Evolutionary conservation across 202 grass and related monocot genomes (phyloP).

Genomic region (Setaria italica): DNA sequence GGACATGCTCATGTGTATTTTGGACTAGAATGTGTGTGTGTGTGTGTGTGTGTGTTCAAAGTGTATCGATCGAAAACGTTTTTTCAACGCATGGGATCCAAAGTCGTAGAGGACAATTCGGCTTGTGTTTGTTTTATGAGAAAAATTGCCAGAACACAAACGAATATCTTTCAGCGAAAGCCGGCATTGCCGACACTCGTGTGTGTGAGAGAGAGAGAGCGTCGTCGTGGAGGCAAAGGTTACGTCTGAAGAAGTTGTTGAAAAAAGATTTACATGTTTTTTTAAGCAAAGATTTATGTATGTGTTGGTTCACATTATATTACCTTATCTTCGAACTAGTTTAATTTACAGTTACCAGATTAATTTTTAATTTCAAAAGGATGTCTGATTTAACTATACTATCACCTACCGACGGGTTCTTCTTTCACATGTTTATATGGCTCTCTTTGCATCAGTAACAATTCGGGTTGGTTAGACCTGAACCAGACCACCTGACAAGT

Average conservation of each 20-base stretch:
- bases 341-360: not conserved
- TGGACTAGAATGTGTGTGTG: not conserved
- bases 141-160: not conserved
- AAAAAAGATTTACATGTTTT: not conserved
- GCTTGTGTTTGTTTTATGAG: slow-evolving; percentile 14
- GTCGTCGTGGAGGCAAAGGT: not conserved
- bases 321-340: not conserved
- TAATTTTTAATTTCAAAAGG: not conserved
- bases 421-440: not conserved
- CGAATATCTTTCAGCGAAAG: not conserved
- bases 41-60: not conserved
- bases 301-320: not conserved
- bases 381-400: not conserved
- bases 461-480: not conserved
- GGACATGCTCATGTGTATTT: slow-evolving; percentile 23
- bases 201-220: not conserved
- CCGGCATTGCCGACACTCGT: slow-evolving; percentile 26
- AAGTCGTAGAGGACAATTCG: slow-evolving; percentile 1
- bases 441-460: not conserved
- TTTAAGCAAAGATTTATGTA: not conserved
- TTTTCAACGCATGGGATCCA: slow-evolving; percentile 11
- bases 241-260: not conserved
- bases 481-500: not conserved
- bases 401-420: not conserved
- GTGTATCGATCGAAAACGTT: not conserved